These are phyloP conservation scores for Lecanicillium sp. DNA, from an alignment of 2,329 filamentous ascomycete species.

Conservation along the genomic window DNA sequence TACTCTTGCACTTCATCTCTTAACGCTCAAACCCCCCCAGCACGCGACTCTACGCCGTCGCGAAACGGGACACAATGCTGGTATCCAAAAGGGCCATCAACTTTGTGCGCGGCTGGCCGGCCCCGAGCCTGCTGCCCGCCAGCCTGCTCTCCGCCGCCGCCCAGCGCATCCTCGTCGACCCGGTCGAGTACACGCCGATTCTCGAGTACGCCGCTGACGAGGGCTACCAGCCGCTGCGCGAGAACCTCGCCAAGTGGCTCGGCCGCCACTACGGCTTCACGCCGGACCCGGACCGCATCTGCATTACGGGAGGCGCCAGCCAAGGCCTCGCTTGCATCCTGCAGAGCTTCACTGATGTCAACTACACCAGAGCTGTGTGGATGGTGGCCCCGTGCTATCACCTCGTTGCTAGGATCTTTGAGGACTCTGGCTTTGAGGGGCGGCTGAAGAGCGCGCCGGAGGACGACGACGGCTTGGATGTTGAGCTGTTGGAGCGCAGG, in stretches of 20 bases:
- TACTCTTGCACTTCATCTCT: too few species aligned
- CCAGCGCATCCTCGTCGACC: conserved; percentile 51
- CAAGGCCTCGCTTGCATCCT: conserved; percentile 74
- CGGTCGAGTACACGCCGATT: conserved; percentile 50
- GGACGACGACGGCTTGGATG: conserved; percentile 68
- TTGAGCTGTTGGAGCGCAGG: conserved; percentile 38
- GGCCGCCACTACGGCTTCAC: conserved; percentile 46
- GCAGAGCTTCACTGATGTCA: conserved; percentile 72
- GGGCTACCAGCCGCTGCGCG: conserved; percentile 63
- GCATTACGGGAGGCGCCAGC: conserved; percentile 77
- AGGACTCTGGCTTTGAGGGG: conserved; percentile 66
- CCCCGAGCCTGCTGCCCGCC: conserved; percentile 55
- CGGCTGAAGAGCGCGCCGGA: conserved; percentile 65
- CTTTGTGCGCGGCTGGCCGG: conserved; percentile 62
- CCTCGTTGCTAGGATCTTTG: conserved; percentile 77
- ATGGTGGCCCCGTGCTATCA: conserved; percentile 78
- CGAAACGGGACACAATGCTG: conserved; percentile 13
- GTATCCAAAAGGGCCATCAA: conserved; percentile 46
- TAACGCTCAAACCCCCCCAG: too few species aligned
- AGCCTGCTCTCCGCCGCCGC: conserved; percentile 54
- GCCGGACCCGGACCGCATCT: conserved; percentile 53
- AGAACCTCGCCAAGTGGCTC: conserved; percentile 65
- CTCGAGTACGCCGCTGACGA: conserved; percentile 74
- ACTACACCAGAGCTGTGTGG: conserved; percentile 69
- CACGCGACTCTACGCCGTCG: too few species aligned